A percentile compares a stretch with the other conserved stretches of the same genome.
phyloP scores from a whole-genome alignment of 306 rosid species.

The Vachellia pachyceras region DNA sequence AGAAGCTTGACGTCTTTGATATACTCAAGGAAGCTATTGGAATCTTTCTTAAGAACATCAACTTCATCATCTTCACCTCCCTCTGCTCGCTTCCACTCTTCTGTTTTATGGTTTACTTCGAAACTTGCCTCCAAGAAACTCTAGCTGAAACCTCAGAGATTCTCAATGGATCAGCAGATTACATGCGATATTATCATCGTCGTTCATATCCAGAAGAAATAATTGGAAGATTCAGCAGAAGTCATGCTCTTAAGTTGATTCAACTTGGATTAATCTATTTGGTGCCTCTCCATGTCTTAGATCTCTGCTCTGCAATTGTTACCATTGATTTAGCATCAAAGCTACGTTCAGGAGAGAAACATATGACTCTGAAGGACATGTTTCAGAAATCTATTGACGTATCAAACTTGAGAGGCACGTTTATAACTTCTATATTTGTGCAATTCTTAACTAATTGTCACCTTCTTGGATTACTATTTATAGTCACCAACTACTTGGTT shows the following conservation, averaged over 20 bases:
- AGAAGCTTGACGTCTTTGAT: slow-evolving; percentile 45
- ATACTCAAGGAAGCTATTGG: slow-evolving; percentile 52
- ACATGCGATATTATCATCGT: background rate
- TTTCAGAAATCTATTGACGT: slow-evolving; percentile 37
- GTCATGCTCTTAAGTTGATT: slow-evolving; percentile 39
- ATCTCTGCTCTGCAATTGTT: slow-evolving; percentile 39
- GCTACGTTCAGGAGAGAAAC: slow-evolving; percentile 38
- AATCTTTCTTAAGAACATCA: slow-evolving; percentile 46
- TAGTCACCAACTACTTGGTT: background rate
- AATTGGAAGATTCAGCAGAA: slow-evolving; percentile 12
- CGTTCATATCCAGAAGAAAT: too few relatives aligned
- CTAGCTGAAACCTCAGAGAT: slow-evolving; percentile 41
- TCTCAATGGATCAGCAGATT: background rate
- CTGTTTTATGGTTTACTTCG: slow-evolving; percentile 51
- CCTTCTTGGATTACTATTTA: slow-evolving; percentile 38
- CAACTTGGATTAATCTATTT: slow-evolving; percentile 48
- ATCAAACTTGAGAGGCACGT: slow-evolving; percentile 44
- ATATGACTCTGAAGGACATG: slow-evolving; percentile 48
- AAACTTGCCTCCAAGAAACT: slow-evolving; percentile 45
- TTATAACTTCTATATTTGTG: slow-evolving; percentile 45
- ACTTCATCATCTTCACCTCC: slow-evolving; percentile 57
- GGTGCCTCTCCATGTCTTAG: slow-evolving; percentile 51
- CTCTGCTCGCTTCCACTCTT: slow-evolving; percentile 60
- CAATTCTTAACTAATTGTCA: slow-evolving; percentile 39
- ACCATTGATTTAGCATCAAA: slow-evolving; percentile 49